Conservation (phyloP, 768 basidiomycete genomes). For the Pisolithus sp. region DNA sequence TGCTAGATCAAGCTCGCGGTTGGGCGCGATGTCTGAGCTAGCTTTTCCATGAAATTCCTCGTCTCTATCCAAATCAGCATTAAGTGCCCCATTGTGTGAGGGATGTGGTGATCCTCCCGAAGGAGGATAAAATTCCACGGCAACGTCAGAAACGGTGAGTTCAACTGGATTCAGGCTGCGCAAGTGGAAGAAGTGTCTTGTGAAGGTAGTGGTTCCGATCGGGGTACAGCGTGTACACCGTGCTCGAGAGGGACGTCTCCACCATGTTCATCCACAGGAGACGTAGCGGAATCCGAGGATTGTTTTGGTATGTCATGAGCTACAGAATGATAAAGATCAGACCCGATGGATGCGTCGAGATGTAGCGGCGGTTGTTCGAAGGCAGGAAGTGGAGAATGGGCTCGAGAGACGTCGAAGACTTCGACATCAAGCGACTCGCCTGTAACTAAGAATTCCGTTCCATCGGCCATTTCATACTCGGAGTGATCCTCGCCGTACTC, state of each 20-base stretch:
- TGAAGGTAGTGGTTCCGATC: constrained; percentile 11
- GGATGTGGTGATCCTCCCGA: neutral
- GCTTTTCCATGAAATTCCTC: neutral
- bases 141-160: neutral
- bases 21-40: neutral
- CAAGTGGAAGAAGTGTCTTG: constrained; percentile 4
- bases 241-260: constrained; percentile 15
- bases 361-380: neutral
- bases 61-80: neutral
- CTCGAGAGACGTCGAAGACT: constrained; percentile 15
- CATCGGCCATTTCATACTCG: constrained; percentile 43
- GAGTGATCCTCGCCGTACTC: constrained; percentile 38
- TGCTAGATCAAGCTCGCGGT: no score
- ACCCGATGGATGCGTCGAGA: neutral
- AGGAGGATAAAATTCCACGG: neutral
- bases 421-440: constrained; percentile 34
- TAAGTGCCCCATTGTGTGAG: neutral
- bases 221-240: constrained; percentile 8
- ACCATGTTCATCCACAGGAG: constrained; percentile 1
- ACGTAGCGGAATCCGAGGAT: constrained; percentile 1
- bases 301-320: constrained; percentile 5
- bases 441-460: constrained; percentile 21
- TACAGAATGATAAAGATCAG: constrained; percentile 8
- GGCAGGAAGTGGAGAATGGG: neutral
- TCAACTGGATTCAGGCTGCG: neutral